Base-by-base conservation (phyloP, 495 filamentous ascomycete species). In the Penicillium antarcticum region DNA sequence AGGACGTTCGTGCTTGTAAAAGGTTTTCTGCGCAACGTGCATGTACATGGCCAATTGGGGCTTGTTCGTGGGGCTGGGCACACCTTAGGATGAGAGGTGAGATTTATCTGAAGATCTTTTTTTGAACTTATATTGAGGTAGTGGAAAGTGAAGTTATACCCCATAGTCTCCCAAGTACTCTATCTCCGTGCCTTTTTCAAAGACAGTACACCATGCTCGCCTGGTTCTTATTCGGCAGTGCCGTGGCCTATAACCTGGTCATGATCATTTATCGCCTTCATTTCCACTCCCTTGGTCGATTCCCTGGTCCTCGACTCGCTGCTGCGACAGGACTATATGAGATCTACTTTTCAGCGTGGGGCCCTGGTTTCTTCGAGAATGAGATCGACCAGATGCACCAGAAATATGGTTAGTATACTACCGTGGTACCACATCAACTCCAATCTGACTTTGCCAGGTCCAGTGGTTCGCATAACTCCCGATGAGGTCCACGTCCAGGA, bases 281-380 rank as follows among this genome's bases (percentile, higher is more conserved):
- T 41, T 54, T 76, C 16, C 68, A 71, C 35, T 66, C 72, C n/a
- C 56, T 77, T 0, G 64, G 61, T 38, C 62, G 49, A 43, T 74
- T 76, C 38, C 78, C 78, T 0, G 78, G 76, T 5, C 73, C 75
- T 0, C 68, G 63, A 19, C 55, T 79, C 10, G 76, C 76, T 0
- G 73, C 72, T 3, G 47, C 67, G 14, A 74, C 72, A 0, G 68
- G 68, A 26, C 51, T 71, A 16, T 76, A 76, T 35, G 79, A 82
- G 47, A 58, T 73, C 18, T 79, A 75, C 51, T 76, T 73, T 40
- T 71, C 78, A 16, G 56, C 70, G n/a, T 64, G 72, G 38, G 53
- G 67, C 5, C 44, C 51, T 7, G 73, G 67, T 0, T 56, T 58
- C 2, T 81, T 80, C 45, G 67, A 68, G 4, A 57, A 60, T 29